Evolutionary conservation across 106 monocot genomes (phyloP).

Genomic region (Allium cepa): DNA sequence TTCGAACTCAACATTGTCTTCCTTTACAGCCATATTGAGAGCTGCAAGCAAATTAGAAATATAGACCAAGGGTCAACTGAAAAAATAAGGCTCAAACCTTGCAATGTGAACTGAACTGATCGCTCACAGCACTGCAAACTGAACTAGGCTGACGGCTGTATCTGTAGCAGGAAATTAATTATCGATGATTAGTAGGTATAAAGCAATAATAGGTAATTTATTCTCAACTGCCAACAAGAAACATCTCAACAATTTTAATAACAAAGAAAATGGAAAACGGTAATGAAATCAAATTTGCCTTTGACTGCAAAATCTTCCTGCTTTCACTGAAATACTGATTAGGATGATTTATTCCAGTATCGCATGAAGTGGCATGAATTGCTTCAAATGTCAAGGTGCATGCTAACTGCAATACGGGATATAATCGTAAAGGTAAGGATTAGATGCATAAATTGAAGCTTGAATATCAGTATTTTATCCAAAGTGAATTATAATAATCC

Average conservation of each 20-base stretch:
- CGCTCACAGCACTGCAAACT: neutral
- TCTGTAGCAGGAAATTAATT: neutral
- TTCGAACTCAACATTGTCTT: too few species aligned
- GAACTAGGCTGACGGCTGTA: constrained; percentile 5
- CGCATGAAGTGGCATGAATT: constrained; percentile 52
- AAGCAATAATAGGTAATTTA: neutral
- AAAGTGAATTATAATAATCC: too few species aligned
- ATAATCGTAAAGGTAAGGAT: neutral
- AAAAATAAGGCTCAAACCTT: neutral
- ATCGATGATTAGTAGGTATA: neutral
- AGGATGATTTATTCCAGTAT: constrained; percentile 63
- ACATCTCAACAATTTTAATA: neutral
- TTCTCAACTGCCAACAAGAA: neutral
- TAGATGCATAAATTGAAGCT: too few species aligned
- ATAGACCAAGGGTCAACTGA: neutral
- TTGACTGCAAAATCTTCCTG: constrained; percentile 32
- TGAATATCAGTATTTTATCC: too few species aligned
- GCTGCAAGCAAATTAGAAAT: too few species aligned
- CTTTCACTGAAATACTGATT: constrained; percentile 54
- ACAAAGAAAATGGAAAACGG: neutral
- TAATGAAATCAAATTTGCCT: constrained; percentile 9
- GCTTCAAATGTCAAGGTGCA: constrained; percentile 91
- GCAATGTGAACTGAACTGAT: neutral
- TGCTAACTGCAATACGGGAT: constrained; percentile 46
- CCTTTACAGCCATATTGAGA: too few species aligned